Evolutionary conservation across 345 rosid genomes (phyloP).

Genomic region (Aegle marmelos): DNA sequence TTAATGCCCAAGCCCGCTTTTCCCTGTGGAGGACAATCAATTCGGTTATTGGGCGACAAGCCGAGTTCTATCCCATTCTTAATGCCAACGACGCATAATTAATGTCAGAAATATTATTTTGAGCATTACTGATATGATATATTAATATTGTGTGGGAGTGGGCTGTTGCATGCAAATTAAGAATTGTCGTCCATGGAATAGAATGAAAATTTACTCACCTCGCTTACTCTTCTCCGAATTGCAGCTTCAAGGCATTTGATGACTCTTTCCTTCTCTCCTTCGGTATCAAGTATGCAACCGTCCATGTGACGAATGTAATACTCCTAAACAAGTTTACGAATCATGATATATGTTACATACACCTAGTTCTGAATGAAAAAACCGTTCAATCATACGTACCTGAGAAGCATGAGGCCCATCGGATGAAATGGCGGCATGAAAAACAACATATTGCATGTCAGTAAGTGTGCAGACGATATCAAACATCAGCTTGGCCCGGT

Average conservation of each 20-base stretch:
- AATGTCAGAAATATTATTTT: too few species aligned
- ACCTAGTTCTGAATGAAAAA: too few species aligned
- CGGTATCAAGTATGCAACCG: constrained; percentile 80
- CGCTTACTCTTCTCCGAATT: constrained; percentile 76
- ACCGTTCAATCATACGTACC: constrained; percentile 18
- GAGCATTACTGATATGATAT: too few species aligned
- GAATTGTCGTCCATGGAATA: too few species aligned
- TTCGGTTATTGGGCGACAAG: too few species aligned
- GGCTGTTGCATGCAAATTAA: too few species aligned
- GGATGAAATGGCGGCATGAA: constrained; percentile 77
- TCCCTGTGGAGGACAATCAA: not conserved
- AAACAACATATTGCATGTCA: constrained; percentile 95
- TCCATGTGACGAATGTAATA: constrained; percentile 89
- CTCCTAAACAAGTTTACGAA: constrained; percentile 38
- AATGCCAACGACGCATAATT: too few species aligned
- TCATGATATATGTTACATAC: too few species aligned
- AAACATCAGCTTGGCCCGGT: constrained; percentile 82
- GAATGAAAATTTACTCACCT: constrained; percentile 41
- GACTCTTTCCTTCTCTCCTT: constrained; percentile 85
- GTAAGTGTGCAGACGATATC: constrained; percentile 97
- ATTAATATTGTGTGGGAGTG: too few species aligned
- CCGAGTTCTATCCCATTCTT: too few species aligned
- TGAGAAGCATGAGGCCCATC: constrained; percentile 76
- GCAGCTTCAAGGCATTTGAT: constrained; percentile 92
- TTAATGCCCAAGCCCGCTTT: not conserved